Conservation (phyloP, 805 yeast genomes). For the Dipodascopsis tothii region DNA sequence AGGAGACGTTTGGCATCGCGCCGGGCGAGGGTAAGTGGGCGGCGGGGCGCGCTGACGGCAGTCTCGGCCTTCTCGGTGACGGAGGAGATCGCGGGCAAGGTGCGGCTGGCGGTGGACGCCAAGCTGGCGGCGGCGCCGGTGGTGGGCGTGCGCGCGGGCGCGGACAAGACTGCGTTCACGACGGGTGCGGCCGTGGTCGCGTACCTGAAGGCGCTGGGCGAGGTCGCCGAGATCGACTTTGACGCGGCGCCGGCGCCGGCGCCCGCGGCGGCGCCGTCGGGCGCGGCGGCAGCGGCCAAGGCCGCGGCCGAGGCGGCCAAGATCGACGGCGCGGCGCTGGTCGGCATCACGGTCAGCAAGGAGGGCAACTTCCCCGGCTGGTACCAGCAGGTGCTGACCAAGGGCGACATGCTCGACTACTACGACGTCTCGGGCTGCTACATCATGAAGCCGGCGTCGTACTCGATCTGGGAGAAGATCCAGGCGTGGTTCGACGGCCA, state of each 20-base stretch:
- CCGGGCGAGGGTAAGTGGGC: constrained; percentile 35
- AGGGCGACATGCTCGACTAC: constrained; percentile 97
- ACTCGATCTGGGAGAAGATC: constrained; percentile 87
- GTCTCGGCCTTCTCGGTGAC: constrained; percentile 29
- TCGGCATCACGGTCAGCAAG: constrained; percentile 94
- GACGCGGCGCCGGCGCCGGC: constrained; percentile 32
- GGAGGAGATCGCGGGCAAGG: constrained; percentile 45
- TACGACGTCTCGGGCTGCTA: constrained; percentile 99
- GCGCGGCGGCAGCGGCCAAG: constrained; percentile 22
- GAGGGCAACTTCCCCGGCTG: constrained; percentile 87
- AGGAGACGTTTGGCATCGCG: constrained; percentile 49
- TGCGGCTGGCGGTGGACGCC: constrained; percentile 55
- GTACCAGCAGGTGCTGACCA: constrained; percentile 93
- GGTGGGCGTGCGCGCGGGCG: constrained; percentile 27
- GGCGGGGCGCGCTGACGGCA: constrained; percentile 36
- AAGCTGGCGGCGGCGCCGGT: constrained; percentile 32
- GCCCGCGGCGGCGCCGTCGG: constrained; percentile 39
- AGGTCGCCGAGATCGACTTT: constrained; percentile 34
- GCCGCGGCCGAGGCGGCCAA: constrained; percentile 29
- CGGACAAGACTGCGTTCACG: constrained; percentile 33
- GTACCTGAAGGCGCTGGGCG: constrained; percentile 44
- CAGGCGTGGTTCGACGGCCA: constrained; percentile 73
- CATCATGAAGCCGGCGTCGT: constrained; percentile 92
- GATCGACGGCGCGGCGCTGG: constrained; percentile 76
- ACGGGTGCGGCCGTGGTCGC: constrained; percentile 34